Base-by-base conservation (phyloP, 495 filamentous ascomycete species). In the Aspergillus sparsus region DNA sequence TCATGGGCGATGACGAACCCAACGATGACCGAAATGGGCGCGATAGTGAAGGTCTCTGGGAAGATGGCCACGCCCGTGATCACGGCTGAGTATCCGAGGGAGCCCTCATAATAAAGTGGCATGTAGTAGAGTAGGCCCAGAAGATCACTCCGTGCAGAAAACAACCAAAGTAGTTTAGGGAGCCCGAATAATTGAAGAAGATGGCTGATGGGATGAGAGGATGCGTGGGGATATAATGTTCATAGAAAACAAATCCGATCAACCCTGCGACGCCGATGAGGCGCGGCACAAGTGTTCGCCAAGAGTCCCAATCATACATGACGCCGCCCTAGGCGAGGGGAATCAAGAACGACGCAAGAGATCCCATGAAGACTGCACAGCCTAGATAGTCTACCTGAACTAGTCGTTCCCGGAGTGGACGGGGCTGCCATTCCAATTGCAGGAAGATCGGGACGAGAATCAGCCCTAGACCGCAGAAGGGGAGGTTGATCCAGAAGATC, bases 401-500 rank as follows among this genome's bases (percentile, higher is more conserved):
- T 5, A 82, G 52, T 58, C 77, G 75, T 21, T 66, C 34, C 13
- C 51, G 8, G 0, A 77, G 9, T 0, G 60, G 45, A 8, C 58
- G 57, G 4, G 60, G 56, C 0, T 62, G 33, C 32, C 12, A 77
- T 71, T 32, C 76, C 57, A n/a, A 69, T 61, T 8, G 53, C 31
- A 62, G 82, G 35, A 85, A 74, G 55, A 82, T 58, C 50, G 83
- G 71, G 27, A 86, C 7, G 50, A 82, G 81, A 31, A 80, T 68
- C 0, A 81, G 77, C 0, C 76, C 68, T 11, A 78, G 54, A 1
- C 66, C 85, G 32, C 76, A 76, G 8, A 87, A 69, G 13, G 78
- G 68, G 7, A 89, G 70, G 65, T 89, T 90, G 66, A 90, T 81
- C 71, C 84, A 89, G 67, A 89, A 89, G 50, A 84, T 81, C 85